These are phyloP conservation scores for Chrysanthemum seticuspe DNA, from an alignment of 129 eudicot species.

Conservation along the genomic window DNA sequence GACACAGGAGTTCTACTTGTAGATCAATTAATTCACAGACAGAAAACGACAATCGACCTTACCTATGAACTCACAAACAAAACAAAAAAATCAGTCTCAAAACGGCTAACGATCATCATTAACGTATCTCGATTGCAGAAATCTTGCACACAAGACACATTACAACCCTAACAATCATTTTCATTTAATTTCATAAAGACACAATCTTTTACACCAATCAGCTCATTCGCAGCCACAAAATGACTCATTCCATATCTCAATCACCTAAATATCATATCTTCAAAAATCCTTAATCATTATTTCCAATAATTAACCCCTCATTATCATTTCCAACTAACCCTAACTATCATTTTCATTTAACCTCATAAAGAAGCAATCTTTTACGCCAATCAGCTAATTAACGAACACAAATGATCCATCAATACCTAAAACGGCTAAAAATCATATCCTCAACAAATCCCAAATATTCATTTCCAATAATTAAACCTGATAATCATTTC, in stretches of 20 bases:
- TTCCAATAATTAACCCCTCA: no score
- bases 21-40: constrained; percentile 11
- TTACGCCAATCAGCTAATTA: no score
- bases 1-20: background rate
- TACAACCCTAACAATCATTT: constrained; percentile 15
- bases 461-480: no score
- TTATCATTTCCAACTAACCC: constrained; percentile 11
- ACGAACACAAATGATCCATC: no score
- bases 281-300: background rate
- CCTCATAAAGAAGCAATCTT: no score
- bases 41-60: no score
- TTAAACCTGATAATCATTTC: background rate
- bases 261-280: background rate
- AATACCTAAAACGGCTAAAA: background rate
- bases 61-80: no score
- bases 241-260: no score
- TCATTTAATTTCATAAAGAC: background rate
- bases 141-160: background rate
- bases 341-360: constrained; percentile 6
- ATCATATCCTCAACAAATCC: background rate
- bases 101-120: background rate
- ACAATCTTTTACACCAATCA: no score
- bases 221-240: no score
- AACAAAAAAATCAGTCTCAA: no score
- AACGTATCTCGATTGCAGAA: constrained; percentile 2